Evolutionary conservation across 2,329 filamentous ascomycete genomes (phyloP).

Genomic region (Beauveria pseudobassiana): DNA sequence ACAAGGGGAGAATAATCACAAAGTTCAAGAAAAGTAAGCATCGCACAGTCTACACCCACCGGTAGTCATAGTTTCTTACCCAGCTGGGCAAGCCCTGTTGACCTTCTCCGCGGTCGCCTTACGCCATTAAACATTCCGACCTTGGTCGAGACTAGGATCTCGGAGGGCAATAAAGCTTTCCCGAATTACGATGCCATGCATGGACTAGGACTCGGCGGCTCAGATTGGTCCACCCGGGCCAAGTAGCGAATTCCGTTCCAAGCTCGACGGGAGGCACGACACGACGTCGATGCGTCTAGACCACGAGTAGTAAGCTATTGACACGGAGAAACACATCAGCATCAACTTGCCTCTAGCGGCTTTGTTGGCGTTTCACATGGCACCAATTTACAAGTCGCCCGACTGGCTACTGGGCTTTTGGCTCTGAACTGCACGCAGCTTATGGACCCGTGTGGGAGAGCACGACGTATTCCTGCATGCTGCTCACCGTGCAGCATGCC

Average conservation of each 20-base stretch:
- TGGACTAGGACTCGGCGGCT: not conserved
- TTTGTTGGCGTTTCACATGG: not conserved
- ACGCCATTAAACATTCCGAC: not conserved
- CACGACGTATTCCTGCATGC: not conserved
- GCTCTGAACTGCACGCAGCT: not conserved
- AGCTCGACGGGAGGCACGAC: not conserved
- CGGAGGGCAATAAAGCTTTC: not conserved
- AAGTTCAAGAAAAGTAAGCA: not conserved
- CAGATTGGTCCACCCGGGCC: not conserved
- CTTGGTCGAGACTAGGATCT: slow-evolving; percentile 4
- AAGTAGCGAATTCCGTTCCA: not conserved
- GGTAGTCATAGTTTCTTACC: not conserved
- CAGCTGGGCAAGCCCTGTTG: not conserved
- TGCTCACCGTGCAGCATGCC: not conserved
- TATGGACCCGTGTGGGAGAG: not conserved
- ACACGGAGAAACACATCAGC: not conserved
- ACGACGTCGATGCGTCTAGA: not conserved
- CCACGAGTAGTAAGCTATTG: not conserved
- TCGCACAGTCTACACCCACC: no score
- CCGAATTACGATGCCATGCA: not conserved
- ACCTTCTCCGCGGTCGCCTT: not conserved
- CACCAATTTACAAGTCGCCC: no score
- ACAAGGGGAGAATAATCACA: no score
- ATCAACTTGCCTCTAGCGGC: not conserved
- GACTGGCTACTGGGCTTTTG: not conserved